phyloP scores from a whole-genome alignment of 768 basidiomycete species.

The Mycena vulgaris region DNA sequence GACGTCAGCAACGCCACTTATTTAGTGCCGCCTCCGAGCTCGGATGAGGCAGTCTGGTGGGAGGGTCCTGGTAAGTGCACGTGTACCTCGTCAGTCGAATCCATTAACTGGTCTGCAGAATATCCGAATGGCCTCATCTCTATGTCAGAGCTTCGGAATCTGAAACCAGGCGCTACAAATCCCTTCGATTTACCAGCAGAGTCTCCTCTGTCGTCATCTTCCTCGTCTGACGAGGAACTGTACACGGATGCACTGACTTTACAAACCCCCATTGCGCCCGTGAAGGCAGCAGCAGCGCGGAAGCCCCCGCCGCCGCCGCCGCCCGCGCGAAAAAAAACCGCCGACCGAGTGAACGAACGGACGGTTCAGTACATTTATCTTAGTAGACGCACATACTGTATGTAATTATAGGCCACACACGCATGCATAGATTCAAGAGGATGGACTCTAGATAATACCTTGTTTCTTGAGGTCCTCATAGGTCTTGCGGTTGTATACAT shows the following conservation, averaged over 20 bases:
- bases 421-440: slow-evolving; percentile 10
- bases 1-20: neutral
- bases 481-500: slow-evolving; percentile 98
- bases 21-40: slow-evolving; percentile 89
- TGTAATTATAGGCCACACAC: slow-evolving; percentile 3
- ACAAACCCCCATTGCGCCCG: slow-evolving; percentile 79
- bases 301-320: slow-evolving; percentile 67
- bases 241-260: slow-evolving; percentile 82
- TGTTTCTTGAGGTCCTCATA: slow-evolving; percentile 98
- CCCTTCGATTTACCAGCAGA: slow-evolving; percentile 82
- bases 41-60: slow-evolving; percentile 88
- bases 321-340: slow-evolving; percentile 47
- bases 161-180: slow-evolving; percentile 61
- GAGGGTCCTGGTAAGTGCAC: slow-evolving; percentile 60
- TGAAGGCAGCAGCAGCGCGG: slow-evolving; percentile 56
- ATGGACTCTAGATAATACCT: slow-evolving; percentile 57
- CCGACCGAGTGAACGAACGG: slow-evolving; percentile 39
- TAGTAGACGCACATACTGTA: slow-evolving; percentile 23
- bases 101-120: slow-evolving; percentile 36
- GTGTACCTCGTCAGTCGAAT: neutral
- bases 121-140: slow-evolving; percentile 71
- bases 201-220: slow-evolving; percentile 80
- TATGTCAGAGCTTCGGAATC: slow-evolving; percentile 55
- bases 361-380: slow-evolving; percentile 23
- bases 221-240: slow-evolving; percentile 89